Conservation (phyloP, 2,329 filamentous ascomycete species). For the Lecanicillium sp. region DNA sequence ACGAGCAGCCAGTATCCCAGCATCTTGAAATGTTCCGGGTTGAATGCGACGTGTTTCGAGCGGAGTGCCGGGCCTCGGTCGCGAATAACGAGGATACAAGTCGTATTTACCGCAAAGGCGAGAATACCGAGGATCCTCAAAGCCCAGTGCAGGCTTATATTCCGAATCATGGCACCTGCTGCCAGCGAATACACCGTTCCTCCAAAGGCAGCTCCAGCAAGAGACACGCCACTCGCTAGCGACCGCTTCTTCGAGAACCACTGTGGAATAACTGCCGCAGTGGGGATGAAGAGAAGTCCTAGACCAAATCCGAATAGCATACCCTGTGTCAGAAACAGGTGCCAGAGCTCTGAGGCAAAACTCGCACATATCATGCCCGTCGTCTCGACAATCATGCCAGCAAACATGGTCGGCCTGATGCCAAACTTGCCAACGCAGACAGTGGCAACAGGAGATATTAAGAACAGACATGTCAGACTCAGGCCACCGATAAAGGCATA, state of each 20-base stretch:
- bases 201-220: conserved; percentile 67
- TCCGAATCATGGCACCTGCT: conserved; percentile 58
- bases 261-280: conserved; percentile 59
- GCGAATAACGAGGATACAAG: conserved; percentile 52
- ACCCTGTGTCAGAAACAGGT: conserved; percentile 68
- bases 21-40: conserved; percentile 51
- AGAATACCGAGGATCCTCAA: conserved; percentile 58
- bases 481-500: conserved; percentile 66
- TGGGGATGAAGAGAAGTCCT: conserved; percentile 66
- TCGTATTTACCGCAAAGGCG: conserved; percentile 51
- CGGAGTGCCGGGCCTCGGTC: conserved; percentile 68
- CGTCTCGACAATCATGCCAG: conserved; percentile 57
- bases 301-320: conserved; percentile 71
- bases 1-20: conserved; percentile 57
- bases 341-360: conserved; percentile 62
- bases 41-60: conserved; percentile 58
- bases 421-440: conserved; percentile 51
- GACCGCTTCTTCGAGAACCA: conserved; percentile 65
- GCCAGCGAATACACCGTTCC: conserved; percentile 62
- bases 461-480: conserved; percentile 39
- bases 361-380: conserved; percentile 60
- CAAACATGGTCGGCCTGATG: conserved; percentile 53
- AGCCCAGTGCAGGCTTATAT: conserved; percentile 56
- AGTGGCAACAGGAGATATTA: conserved; percentile 62
- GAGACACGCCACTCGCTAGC: conserved; percentile 59